A percentile compares a stretch with the other conserved stretches of the same genome.
Evolutionary conservation across 805 yeast species (phyloP).

Genomic region (Hanseniaspora singularis): DNA sequence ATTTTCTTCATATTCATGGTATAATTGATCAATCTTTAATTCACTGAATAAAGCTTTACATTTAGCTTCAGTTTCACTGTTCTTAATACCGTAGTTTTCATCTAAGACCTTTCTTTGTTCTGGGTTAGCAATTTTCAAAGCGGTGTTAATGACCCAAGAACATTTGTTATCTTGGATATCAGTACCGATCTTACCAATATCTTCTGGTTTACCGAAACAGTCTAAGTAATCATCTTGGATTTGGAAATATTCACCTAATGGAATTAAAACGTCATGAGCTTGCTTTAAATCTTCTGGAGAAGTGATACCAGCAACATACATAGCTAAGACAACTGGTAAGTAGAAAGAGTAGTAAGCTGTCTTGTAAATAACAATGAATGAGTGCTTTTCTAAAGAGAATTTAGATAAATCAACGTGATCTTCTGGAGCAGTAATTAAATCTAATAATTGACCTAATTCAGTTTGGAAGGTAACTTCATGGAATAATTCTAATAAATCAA

Average conservation of each 20-base stretch:
- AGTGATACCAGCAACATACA: constrained; percentile 77
- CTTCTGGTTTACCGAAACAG: constrained; percentile 93
- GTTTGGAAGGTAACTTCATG: constrained; percentile 97
- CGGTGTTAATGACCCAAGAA: constrained; percentile 93
- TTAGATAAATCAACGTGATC: constrained; percentile 79
- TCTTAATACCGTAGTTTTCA: constrained; percentile 80
- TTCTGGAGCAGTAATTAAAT: constrained; percentile 94
- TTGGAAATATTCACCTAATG: constrained; percentile 97
- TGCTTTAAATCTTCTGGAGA: constrained; percentile 69
- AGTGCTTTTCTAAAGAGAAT: constrained; percentile 79
- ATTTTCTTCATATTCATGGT: constrained; percentile 72
- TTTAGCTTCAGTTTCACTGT: constrained; percentile 49
- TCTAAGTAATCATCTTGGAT: constrained; percentile 96
- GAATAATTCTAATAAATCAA: constrained; percentile 82
- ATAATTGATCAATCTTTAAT: constrained; percentile 56
- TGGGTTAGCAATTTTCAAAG: constrained; percentile 61
- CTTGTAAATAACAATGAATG: constrained; percentile 89
- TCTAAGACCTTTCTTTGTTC: constrained; percentile 78
- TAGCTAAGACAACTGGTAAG: constrained; percentile 92
- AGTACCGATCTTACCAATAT: constrained; percentile 96
- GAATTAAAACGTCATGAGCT: constrained; percentile 76
- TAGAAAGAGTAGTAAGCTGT: constrained; percentile 97
- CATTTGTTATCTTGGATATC: constrained; percentile 98
- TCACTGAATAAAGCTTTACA: constrained; percentile 67
- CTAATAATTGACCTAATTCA: constrained; percentile 91